Evolutionary conservation across 1,284 basidiomycete genomes (phyloP).

Genomic region (Termitomyces sp.): DNA sequence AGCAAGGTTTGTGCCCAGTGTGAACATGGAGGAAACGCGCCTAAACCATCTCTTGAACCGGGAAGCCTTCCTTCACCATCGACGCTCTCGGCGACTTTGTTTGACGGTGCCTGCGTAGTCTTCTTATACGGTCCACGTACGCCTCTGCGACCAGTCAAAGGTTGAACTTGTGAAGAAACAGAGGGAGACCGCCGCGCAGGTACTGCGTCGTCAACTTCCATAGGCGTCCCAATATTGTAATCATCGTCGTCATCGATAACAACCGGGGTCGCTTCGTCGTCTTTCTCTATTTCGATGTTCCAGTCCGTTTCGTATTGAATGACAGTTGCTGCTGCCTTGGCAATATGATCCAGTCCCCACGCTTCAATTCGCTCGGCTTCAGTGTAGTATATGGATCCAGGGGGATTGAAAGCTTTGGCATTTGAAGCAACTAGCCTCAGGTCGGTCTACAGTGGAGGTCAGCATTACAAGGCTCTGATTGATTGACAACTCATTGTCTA

Average conservation of each 20-base stretch:
- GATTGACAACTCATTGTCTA: slow-evolving; percentile 12
- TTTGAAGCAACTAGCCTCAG: slow-evolving; percentile 68
- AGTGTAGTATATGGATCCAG: slow-evolving; percentile 62
- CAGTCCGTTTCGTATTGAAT: slow-evolving; percentile 78
- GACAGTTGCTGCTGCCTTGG: slow-evolving; percentile 61
- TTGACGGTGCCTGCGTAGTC: slow-evolving; percentile 15
- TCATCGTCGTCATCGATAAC: slow-evolving; percentile 42
- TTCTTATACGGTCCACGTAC: slow-evolving; percentile 48
- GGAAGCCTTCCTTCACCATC: slow-evolving; percentile 68
- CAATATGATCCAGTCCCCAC: slow-evolving; percentile 68
- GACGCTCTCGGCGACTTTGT: slow-evolving; percentile 45
- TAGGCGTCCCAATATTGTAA: slow-evolving; percentile 35
- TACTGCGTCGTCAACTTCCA: slow-evolving; percentile 33
- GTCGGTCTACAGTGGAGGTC: slow-evolving; percentile 43
- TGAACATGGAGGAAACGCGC: slow-evolving; percentile 61
- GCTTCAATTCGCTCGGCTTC: slow-evolving; percentile 67
- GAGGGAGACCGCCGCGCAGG: slow-evolving; percentile 32
- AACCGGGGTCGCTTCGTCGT: slow-evolving; percentile 42
- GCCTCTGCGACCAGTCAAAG: slow-evolving; percentile 29
- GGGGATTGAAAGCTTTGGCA: slow-evolving; percentile 70
- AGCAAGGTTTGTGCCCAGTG: slow-evolving; percentile 67
- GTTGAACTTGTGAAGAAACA: slow-evolving; percentile 31
- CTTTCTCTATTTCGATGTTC: slow-evolving; percentile 75
- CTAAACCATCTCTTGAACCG: slow-evolving; percentile 68
- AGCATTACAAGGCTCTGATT: slow-evolving; percentile 32